Evolutionary conservation across 2,329 filamentous ascomycete species (phyloP).

Genomic region (Fusarium albidum): DNA sequence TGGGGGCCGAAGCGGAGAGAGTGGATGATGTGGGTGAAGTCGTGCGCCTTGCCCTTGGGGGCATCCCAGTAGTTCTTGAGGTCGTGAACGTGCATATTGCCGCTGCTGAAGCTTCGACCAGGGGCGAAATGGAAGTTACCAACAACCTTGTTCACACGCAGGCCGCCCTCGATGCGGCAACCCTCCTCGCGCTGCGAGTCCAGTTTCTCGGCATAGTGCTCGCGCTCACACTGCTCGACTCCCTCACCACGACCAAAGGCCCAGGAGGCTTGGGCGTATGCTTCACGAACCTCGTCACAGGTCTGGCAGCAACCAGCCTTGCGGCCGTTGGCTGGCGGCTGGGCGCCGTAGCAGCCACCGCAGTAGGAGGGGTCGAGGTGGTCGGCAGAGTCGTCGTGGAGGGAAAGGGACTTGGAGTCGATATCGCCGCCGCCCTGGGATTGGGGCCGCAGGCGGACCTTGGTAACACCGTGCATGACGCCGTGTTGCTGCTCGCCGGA

Average conservation of each 20-base stretch:
- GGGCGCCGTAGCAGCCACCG: slow-evolving; percentile 89
- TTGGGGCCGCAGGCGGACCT: slow-evolving; percentile 80
- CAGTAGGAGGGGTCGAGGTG: slow-evolving; percentile 95
- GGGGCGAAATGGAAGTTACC: slow-evolving; percentile 99
- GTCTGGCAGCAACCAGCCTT: slow-evolving; percentile 97
- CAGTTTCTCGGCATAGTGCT: slow-evolving; percentile 90
- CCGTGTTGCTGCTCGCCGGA: slow-evolving; percentile 96
- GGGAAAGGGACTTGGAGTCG: slow-evolving; percentile 71
- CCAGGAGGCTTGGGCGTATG: slow-evolving; percentile 90
- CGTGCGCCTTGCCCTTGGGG: slow-evolving; percentile 74
- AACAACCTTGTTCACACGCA: slow-evolving; percentile 97
- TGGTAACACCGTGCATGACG: slow-evolving; percentile 90
- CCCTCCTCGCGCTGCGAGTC: slow-evolving; percentile 90
- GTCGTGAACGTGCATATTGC: slow-evolving; percentile 97
- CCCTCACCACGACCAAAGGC: slow-evolving; percentile 91
- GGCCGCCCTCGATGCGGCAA: slow-evolving; percentile 89
- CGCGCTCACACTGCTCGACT: slow-evolving; percentile 93
- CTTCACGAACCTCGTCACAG: slow-evolving; percentile 95
- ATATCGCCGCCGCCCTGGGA: slow-evolving; percentile 80
- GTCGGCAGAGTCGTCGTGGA: slow-evolving; percentile 70
- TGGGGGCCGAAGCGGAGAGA: slow-evolving; percentile 92
- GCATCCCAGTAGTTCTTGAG: slow-evolving; percentile 92
- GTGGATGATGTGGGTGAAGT: slow-evolving; percentile 90
- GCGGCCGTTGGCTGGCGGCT: slow-evolving; percentile 71
- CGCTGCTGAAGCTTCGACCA: slow-evolving; percentile 93